These are phyloP conservation scores for Raffaelea deltoideospora DNA, from an alignment of 2,329 filamentous ascomycete genomes.

Conservation along the genomic window DNA sequence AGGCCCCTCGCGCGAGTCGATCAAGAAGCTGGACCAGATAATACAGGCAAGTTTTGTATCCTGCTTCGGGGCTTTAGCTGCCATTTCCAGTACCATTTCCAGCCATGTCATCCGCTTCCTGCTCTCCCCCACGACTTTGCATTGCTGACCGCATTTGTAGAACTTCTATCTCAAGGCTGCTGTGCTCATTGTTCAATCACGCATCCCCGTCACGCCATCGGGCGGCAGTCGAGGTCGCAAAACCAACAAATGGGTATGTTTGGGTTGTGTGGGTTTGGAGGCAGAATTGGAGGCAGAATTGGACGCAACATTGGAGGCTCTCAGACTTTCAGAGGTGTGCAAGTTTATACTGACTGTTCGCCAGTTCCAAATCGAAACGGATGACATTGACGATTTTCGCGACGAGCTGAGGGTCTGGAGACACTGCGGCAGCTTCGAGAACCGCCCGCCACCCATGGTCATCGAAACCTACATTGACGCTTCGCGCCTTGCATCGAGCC, in stretches of 20 bases:
- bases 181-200: conserved; percentile 66
- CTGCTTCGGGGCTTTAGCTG: not conserved
- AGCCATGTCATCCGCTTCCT: not conserved
- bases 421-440: conserved; percentile 58
- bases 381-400: conserved; percentile 77
- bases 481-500: conserved; percentile 62
- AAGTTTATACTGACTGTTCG: no score
- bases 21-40: conserved; percentile 81
- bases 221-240: conserved; percentile 39
- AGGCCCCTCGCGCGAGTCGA: conserved; percentile 47
- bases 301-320: no score
- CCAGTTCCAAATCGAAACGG: conserved; percentile 92
- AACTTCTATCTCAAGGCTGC: conserved; percentile 87
- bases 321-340: no score
- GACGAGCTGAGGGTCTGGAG: conserved; percentile 76
- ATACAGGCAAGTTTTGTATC: conserved; percentile 53
- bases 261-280: not conserved
- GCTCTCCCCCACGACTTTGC: no score
- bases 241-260: conserved; percentile 74
- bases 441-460: conserved; percentile 66
- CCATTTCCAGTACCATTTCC: not conserved
- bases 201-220: conserved; percentile 51
- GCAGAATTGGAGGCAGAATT: conserved; percentile 1
- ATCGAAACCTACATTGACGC: conserved; percentile 85
- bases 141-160: no score